Base-by-base conservation (phyloP, 2,329 filamentous ascomycete species). In the Fusarium secorum region DNA sequence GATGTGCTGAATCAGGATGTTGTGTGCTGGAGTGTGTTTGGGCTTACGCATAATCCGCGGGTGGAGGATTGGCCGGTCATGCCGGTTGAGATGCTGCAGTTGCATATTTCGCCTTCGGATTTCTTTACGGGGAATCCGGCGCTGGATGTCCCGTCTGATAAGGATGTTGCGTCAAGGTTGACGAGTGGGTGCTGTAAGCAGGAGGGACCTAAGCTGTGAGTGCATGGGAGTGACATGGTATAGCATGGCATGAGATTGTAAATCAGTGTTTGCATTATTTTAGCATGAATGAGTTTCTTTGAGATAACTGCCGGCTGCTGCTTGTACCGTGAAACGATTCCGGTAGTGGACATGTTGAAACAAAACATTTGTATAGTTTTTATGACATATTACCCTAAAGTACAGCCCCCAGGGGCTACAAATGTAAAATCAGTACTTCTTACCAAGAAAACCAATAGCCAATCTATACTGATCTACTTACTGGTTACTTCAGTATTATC, bases 1-100 rank as follows among this genome's bases (percentile, higher is more conserved):
- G 64, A 66, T 11, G 63, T 66, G 18, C 4, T 66, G 18, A 66
- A 66, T 11, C 45, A 66, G 39, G 63, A 66, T n/a, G 39, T 66
- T 14, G 63, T 66, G 5, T 10, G 57, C 24, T 66, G 63, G 63
- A 66, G 63, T 11, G 62, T 66, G 0, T 66, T 66, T 46, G 63
- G 63, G 0, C 54, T 66, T 0, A 66, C 63, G 10, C 63, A 66
- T 22, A 66, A 66, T 5, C 63, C 63, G 2, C 11, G 63, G 1
- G 45, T 45, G 4, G 63, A 66, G 24, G 63, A 66, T 5, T 66
- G 63, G 63, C 63, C 63, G 1, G 62, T 66, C 0, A 66, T 66
- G 63, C 63, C 63, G 0, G 63, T 66, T 5, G 63, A 66, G 28
- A 66, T 66, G 61, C 24, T 66, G 5, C 63, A 66, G 24, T 1